Evolutionary conservation across 208 protist species (phyloP).

Genomic region (Leishmania turanica): DNA sequence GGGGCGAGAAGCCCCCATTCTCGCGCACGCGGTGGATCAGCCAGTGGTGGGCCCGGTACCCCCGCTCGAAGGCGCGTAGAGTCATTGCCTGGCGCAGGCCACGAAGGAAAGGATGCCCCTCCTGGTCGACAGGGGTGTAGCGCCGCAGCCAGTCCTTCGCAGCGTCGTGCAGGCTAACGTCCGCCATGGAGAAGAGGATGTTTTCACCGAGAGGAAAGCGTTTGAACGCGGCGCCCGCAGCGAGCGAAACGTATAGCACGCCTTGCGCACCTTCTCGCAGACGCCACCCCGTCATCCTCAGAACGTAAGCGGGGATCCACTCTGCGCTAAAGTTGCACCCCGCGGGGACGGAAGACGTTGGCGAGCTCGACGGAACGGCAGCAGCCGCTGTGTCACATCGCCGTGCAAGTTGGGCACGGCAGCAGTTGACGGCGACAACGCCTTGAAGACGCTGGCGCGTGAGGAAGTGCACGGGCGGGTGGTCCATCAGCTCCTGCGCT

Average conservation of each 20-base stretch:
- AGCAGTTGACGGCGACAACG: conserved; percentile 37
- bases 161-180: conserved; percentile 36
- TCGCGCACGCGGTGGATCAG: conserved; percentile 17
- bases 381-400: background rate
- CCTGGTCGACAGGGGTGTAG: conserved; percentile 55
- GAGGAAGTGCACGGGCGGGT: conserved; percentile 47
- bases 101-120: conserved; percentile 36
- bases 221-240: background rate
- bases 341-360: background rate
- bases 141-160: conserved; percentile 37
- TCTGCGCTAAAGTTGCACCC: conserved; percentile 3
- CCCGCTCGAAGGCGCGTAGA: conserved; percentile 63
- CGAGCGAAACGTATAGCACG: conserved; percentile 9
- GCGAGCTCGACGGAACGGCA: conserved; percentile 8
- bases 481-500: conserved; percentile 41
- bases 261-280: conserved; percentile 27
- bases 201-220: background rate
- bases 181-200: conserved; percentile 52
- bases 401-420: conserved; percentile 44
- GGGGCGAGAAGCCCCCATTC: too few species aligned
- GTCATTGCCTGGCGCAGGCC: conserved; percentile 43
- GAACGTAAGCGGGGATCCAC: conserved; percentile 37
- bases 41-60: conserved; percentile 52
- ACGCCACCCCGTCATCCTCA: conserved; percentile 28
- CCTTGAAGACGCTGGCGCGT: conserved; percentile 34